A percentile compares a stretch with the other conserved stretches of the same genome.
phyloP scores from a whole-genome alignment of 129 eudicot genomes.

The Calendula officinalis region DNA sequence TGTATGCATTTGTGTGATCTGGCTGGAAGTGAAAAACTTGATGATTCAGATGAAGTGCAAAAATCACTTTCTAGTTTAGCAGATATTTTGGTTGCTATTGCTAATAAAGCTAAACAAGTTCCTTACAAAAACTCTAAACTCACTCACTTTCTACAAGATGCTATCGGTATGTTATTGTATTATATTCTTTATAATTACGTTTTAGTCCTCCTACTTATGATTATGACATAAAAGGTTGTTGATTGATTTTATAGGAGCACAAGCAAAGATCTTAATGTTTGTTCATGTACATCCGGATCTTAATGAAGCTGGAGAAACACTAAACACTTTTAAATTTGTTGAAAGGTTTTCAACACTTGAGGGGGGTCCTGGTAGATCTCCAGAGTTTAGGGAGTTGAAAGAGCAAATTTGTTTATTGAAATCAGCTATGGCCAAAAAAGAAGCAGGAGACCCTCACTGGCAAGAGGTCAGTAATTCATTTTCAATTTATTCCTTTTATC shows the following conservation, averaged over 20 bases:
- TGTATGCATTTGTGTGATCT: constrained; percentile 85
- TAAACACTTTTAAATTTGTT: constrained; percentile 77
- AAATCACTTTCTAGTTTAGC: constrained; percentile 67
- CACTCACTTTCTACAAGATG: constrained; percentile 74
- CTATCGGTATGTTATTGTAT: constrained; percentile 42
- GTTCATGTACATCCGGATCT: constrained; percentile 79
- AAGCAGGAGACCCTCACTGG: constrained; percentile 26
- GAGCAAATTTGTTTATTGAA: constrained; percentile 63
- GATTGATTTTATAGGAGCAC: constrained; percentile 49
- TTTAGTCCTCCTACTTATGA: not conserved
- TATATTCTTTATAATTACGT: not conserved
- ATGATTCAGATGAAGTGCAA: constrained; percentile 56
- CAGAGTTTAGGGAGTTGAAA: constrained; percentile 66
- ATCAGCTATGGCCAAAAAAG: constrained; percentile 67
- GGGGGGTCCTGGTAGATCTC: constrained; percentile 67
- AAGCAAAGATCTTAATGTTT: constrained; percentile 87
- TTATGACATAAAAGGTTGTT: not conserved
- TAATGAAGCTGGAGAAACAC: constrained; percentile 62
- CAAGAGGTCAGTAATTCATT: constrained; percentile 13
- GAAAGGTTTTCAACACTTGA: constrained; percentile 79
- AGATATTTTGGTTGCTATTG: constrained; percentile 67
- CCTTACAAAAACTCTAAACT: constrained; percentile 63
- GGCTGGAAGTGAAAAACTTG: constrained; percentile 74
- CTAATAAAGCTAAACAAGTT: constrained; percentile 49
- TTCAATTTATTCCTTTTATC: not conserved